These are phyloP conservation scores for Boletus semigastroideus DNA, from an alignment of 1,284 basidiomycete genomes.

Conservation along the genomic window DNA sequence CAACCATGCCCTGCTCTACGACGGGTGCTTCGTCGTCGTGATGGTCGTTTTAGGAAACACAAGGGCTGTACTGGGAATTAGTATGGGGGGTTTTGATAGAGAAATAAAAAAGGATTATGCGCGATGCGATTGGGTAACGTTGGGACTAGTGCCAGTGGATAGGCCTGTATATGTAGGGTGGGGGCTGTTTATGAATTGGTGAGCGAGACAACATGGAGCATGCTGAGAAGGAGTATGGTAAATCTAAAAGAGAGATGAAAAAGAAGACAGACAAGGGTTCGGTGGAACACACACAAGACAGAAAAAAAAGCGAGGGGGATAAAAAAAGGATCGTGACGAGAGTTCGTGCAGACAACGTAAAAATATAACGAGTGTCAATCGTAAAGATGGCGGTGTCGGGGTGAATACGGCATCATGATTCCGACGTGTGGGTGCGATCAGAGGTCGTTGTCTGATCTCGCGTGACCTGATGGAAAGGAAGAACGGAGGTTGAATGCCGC, in stretches of 20 bases:
- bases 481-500: slow-evolving; percentile 11
- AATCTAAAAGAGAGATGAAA: background rate
- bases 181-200: background rate
- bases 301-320: background rate
- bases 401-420: slow-evolving; percentile 16
- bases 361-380: slow-evolving; percentile 14
- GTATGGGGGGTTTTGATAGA: background rate
- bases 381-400: slow-evolving; percentile 5
- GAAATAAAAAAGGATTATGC: background rate
- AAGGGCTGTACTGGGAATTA: background rate
- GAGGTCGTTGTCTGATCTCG: slow-evolving; percentile 21
- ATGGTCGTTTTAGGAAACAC: background rate
- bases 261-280: background rate
- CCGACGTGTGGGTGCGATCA: slow-evolving; percentile 16
- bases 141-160: background rate
- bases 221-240: slow-evolving; percentile 15
- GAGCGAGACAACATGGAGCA: slow-evolving; percentile 26
- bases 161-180: background rate
- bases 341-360: slow-evolving; percentile 27
- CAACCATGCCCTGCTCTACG: no score
- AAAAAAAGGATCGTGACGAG: slow-evolving; percentile 21
- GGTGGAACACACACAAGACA: slow-evolving; percentile 1
- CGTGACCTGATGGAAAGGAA: slow-evolving; percentile 14
- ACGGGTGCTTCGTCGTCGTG: background rate
- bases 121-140: background rate